Percentiles rank a stretch among this genome's conserved stretches.
Conservation (phyloP, 257 asterid genomes). For the Nemophila menziesii region DNA sequence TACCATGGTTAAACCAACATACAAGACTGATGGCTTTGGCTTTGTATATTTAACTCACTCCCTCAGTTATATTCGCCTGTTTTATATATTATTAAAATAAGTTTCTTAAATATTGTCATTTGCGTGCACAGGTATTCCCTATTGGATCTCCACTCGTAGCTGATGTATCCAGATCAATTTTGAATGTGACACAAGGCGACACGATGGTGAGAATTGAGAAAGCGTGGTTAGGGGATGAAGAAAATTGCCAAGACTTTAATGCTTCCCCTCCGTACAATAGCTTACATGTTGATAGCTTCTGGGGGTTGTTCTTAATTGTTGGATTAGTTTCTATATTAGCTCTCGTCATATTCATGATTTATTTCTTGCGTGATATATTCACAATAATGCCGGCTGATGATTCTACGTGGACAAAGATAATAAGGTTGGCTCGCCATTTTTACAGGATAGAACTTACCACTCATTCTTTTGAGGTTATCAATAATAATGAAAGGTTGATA, state of each 20-base stretch:
- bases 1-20: conserved; percentile 18
- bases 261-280: no score
- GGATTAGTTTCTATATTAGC: conserved; percentile 20
- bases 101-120: neutral
- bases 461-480: no score
- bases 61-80: neutral
- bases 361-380: no score
- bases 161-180: conserved; percentile 9
- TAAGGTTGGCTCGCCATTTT: no score
- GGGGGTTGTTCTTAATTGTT: conserved; percentile 29
- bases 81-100: no score
- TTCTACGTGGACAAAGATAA: no score
- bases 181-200: conserved; percentile 1
- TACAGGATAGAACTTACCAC: no score
- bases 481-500: no score
- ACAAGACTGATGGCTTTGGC: conserved; percentile 25
- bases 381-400: no score
- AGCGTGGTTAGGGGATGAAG: conserved; percentile 1
- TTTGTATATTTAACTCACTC: conserved; percentile 15
- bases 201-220: conserved; percentile 2
- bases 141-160: conserved; percentile 12
- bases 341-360: no score
- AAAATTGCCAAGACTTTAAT: neutral
- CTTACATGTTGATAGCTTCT: conserved; percentile 36
- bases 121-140: conserved; percentile 13